Base-by-base conservation (phyloP, 106 monocot species). In the Agapanthus africanus region DNA sequence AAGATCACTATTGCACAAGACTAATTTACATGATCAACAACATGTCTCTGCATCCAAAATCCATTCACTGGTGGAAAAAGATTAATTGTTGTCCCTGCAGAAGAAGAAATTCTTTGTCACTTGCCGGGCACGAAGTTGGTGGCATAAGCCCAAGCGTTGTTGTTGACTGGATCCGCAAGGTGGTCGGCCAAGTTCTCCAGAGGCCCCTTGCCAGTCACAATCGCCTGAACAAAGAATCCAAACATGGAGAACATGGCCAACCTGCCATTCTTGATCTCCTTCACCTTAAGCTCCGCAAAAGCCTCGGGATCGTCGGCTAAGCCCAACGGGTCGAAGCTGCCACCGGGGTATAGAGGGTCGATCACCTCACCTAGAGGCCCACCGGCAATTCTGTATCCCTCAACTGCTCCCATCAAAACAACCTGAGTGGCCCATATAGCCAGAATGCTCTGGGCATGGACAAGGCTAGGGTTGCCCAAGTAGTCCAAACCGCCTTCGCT, bases 391-490 rank as follows among this genome's bases (percentile, higher is more conserved):
- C 87, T 77, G 76, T 87, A 87, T 1, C 83, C 87, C 74, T 87
- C 83, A 33, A 87, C 80, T 46, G 87, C 79, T 11, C 87, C 87
- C 87, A 87, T 87, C 31, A 87, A 74, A 30, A 87, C 33, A 11
- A 87, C 87, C 40, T 87, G 87, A 30, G 54, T 57, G 40, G 87
- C 87, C 87, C 83, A 87, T 67, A 87, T 87, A 59, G 87, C 87
- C 10, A 87, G 77, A 57, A 87, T 87, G 83, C 87, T 87, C 75
- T 87, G 87, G 1, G 87, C 87, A 40, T 87, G 87, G 32, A 87
- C 69, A 66, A 79, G 56, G 79, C 79, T 79, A 18, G 83, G 83
- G 73, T 84, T 84, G 36, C 83, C 83, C 73, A 84, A 39, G 76
- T 84, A 84, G 69, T 84, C 83, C 63, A 84, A 39, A 0, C 80